Evolutionary conservation across 768 basidiomycete genomes (phyloP).

Genomic region (Leccinum ochraceum): DNA sequence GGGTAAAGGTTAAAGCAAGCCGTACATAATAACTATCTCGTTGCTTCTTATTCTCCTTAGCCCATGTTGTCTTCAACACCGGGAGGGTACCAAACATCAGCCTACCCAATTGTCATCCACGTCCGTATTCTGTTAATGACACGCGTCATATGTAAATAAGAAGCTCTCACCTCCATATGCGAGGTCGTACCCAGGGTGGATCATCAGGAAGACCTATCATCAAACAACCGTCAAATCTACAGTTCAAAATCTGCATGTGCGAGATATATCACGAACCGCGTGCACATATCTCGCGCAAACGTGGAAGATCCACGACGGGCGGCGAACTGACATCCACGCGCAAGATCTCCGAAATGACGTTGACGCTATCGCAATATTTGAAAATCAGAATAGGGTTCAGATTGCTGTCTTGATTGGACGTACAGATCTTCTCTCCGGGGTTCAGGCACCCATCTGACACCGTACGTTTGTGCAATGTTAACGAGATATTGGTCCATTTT

Average conservation of each 20-base stretch:
- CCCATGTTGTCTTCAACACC: slow-evolving; percentile 56
- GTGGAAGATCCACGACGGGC: slow-evolving; percentile 54
- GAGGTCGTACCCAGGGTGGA: slow-evolving; percentile 73
- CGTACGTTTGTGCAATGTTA: slow-evolving; percentile 52
- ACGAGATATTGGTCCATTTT: slow-evolving; percentile 57
- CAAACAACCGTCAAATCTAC: slow-evolving; percentile 5
- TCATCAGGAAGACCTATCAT: slow-evolving; percentile 67
- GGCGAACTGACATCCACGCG: slow-evolving; percentile 43
- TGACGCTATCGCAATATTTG: slow-evolving; percentile 41
- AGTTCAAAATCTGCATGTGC: not conserved
- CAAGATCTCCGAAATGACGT: slow-evolving; percentile 60
- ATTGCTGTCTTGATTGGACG: slow-evolving; percentile 19
- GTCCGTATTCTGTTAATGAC: slow-evolving; percentile 7
- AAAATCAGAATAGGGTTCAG: not conserved
- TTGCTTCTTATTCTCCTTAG: slow-evolving; percentile 55
- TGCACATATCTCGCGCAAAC: slow-evolving; percentile 56
- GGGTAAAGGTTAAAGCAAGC: slow-evolving; percentile 2
- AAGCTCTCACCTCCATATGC: slow-evolving; percentile 69
- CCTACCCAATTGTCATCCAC: slow-evolving; percentile 34
- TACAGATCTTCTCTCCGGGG: slow-evolving; percentile 63
- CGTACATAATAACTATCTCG: slow-evolving; percentile 74
- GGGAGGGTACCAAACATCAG: slow-evolving; percentile 66
- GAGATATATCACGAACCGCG: slow-evolving; percentile 48
- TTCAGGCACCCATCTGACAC: slow-evolving; percentile 63
- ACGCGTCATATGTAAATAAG: not conserved